phyloP scores from a whole-genome alignment of 1,284 basidiomycete genomes.

The Exobasidium rhododendri region DNA sequence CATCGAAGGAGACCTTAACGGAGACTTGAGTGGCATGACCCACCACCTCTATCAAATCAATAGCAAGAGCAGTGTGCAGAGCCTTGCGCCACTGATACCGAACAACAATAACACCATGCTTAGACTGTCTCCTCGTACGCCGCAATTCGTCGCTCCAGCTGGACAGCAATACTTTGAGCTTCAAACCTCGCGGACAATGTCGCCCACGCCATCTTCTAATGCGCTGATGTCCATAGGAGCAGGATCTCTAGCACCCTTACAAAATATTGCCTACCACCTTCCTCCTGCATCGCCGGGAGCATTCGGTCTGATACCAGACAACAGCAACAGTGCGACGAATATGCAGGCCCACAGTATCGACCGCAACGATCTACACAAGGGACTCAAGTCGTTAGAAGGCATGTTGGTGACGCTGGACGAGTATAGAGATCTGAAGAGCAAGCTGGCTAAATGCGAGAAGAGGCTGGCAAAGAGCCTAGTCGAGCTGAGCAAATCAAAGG shows the following conservation, averaged over 20 bases:
- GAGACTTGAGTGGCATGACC: not conserved
- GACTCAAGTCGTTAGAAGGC: conserved; percentile 43
- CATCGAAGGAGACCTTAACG: too few relatives aligned
- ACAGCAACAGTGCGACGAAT: not conserved
- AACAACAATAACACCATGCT: not conserved
- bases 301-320: not conserved
- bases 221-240: not conserved
- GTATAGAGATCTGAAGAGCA: conserved; percentile 42
- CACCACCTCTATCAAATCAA: not conserved
- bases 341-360: conserved; percentile 24
- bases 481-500: conserved; percentile 43
- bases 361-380: conserved; percentile 47
- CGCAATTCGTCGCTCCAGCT: not conserved
- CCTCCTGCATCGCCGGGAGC: not conserved
- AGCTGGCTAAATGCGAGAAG: conserved; percentile 49
- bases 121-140: not conserved
- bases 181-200: not conserved
- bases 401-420: conserved; percentile 51
- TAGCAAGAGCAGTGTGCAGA: not conserved
- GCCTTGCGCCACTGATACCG: not conserved
- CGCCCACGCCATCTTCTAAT: not conserved
- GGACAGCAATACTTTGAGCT: not conserved
- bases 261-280: not conserved
- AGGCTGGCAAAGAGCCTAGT: conserved; percentile 39
- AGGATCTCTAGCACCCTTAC: not conserved